phyloP scores from a whole-genome alignment of 306 rosid genomes.

The Styphnolobium japonicum region DNA sequence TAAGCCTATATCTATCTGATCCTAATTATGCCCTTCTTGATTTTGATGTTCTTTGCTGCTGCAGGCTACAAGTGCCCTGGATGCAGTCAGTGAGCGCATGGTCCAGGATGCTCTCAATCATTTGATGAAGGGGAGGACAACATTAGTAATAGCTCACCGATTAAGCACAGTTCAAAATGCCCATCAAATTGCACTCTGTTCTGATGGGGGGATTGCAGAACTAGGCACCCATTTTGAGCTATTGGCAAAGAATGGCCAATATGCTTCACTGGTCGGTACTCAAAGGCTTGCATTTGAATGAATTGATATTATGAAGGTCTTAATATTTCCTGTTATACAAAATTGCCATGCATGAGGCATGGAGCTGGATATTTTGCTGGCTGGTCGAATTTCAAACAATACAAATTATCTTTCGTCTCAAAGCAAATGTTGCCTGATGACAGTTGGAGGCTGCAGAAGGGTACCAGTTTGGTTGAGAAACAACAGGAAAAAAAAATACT shows the following conservation, averaged over 20 bases:
- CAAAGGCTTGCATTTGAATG: conserved; percentile 96
- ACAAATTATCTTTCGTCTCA: background rate
- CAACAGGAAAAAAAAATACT: background rate
- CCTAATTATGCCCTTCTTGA: background rate
- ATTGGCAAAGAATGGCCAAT: conserved; percentile 74
- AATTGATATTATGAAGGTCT: background rate
- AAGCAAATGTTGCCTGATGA: background rate
- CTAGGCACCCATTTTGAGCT: conserved; percentile 79
- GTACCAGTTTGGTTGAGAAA: conserved; percentile 1
- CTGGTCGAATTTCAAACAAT: background rate
- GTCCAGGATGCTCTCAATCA: conserved; percentile 83
- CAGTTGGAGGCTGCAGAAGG: background rate
- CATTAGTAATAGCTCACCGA: conserved; percentile 88
- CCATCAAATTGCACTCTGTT: conserved; percentile 77
- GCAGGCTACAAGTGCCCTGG: conserved; percentile 95
- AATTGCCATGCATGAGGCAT: background rate
- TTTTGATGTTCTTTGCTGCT: conserved; percentile 18
- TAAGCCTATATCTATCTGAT: background rate
- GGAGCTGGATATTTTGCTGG: conserved; percentile 9
- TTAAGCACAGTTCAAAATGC: conserved; percentile 93
- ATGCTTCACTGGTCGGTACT: conserved; percentile 78
- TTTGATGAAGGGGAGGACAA: conserved; percentile 86
- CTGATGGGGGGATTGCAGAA: conserved; percentile 68
- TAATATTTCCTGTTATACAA: conserved; percentile 3
- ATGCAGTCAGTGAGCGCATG: conserved; percentile 82